These are phyloP conservation scores for Ophiorrhiza pumila DNA, from an alignment of 257 asterid species.

Conservation along the genomic window DNA sequence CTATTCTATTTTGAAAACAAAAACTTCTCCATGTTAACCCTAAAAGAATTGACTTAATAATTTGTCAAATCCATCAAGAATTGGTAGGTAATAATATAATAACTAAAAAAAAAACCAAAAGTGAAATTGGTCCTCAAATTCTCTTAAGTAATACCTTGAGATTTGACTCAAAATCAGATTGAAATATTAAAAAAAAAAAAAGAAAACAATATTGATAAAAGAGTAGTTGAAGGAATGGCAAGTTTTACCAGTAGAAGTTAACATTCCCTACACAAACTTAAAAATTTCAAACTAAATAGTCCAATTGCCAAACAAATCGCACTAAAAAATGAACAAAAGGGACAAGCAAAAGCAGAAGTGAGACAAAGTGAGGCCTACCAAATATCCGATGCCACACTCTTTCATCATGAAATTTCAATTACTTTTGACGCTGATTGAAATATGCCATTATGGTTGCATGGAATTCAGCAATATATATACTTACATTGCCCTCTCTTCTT, in stretches of 20 bases:
- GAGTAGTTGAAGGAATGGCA: slow-evolving; percentile 29
- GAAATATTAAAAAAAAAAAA: not conserved
- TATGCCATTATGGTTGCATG: slow-evolving; percentile 79
- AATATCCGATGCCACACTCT: slow-evolving; percentile 31
- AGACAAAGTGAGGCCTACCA: slow-evolving; percentile 38
- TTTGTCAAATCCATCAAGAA: too few relatives aligned
- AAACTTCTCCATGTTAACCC: too few relatives aligned
- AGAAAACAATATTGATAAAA: not conserved
- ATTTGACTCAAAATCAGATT: not conserved
- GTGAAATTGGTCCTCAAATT: not conserved
- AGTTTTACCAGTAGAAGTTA: slow-evolving; percentile 26
- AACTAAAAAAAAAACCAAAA: not conserved
- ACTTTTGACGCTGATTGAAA: slow-evolving; percentile 40
- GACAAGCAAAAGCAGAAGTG: slow-evolving; percentile 11
- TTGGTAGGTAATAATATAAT: not conserved
- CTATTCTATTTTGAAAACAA: too few relatives aligned
- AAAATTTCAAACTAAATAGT: not conserved
- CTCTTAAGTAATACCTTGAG: too few relatives aligned
- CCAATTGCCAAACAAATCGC: not conserved
- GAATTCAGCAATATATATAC: slow-evolving; percentile 63
- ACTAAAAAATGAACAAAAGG: slow-evolving; percentile 9
- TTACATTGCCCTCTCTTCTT: slow-evolving; percentile 1
- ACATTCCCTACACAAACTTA: slow-evolving; percentile 13
- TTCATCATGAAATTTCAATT: slow-evolving; percentile 55
- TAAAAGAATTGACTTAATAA: too few relatives aligned